Evolutionary conservation across 371 early-diverging fungal species (phyloP), one percentile per base, ranked within the genome.

Genomic region (Mucor plumbeus): DNA sequence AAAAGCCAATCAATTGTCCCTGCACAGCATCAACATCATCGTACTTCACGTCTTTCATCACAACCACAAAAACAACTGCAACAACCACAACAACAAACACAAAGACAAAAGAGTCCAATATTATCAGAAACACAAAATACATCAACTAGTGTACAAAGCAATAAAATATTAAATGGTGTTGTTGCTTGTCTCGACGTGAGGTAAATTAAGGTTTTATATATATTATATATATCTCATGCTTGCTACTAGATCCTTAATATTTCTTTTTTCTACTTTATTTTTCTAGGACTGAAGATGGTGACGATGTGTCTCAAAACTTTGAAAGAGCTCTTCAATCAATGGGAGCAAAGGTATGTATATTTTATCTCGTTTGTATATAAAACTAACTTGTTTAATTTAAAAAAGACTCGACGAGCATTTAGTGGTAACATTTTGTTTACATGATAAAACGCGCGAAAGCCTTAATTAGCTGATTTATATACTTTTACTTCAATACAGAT

Each of bases 251-350:
- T 13, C 31, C 13, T 31, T 53, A 53, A 19, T 35, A 41, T 36
- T 58, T 15, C 36, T 19, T 63, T 38, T 19, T 11, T 63, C 31
- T 44, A 57, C 50, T 36, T 11, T 15, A 19, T 39, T 6, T 44
- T 31, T n/a, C 41, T 15, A 83, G 83, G 59, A 83, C 83, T 0
- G 83, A 83, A 33, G 83, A 83, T 56, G 83, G 81, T 2, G 79
- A 79, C 38, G 81, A 83, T 71, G 83, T 80, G 9, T 80, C 83
- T 14, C 63, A 70, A 54, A 79, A 73, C 61, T 80, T 80, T 70
- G 83, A 83, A 61, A 58, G 67, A 31, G 72, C 78, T 13, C 64
- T 83, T 44, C 77, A 79, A 33, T 72, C 77, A 1, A 79, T 83
- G 83, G 83, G 83, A 31, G 83, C 79, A 15, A 83, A 80, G 48